Base-by-base conservation (phyloP, 1,284 basidiomycete species). In the Cryptococcus jaspeensis region DNA sequence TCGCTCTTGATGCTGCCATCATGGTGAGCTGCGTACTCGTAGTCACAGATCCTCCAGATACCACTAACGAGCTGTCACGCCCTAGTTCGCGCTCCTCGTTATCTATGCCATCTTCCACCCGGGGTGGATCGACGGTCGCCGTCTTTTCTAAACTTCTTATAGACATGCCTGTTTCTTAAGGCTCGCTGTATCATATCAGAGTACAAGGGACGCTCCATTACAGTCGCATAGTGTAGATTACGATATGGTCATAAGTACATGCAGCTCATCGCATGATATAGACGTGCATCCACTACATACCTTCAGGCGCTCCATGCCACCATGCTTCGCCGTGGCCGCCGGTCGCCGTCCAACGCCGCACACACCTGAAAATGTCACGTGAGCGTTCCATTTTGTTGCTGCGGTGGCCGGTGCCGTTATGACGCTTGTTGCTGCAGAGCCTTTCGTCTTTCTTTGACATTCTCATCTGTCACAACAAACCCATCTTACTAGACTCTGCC, bases 1-100 rank as follows among this genome's bases (percentile, higher is more conserved):
- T 63, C n/a, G 53, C 51, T n/a, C 22, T 69, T 50, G 72, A 73
- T 50, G 67, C 62, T 1, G 43, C 64, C 32, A 51, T 72, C 40
- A 72, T 74, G 63, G 67, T 67, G 45, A 56, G 69, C 60, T 22
- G 23, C n/a, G n/a, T 23, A 25, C 36, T 15, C 23, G 16, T 9
- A 4, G 3, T 22, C n/a, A 18, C 20, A 42, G 8, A 20, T 23
- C 11, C 1, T 50, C 15, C 13, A n/a, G n/a, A 15, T n/a, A 5
- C n/a, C 40, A 40, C 4, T 25, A 40, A 11, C 13, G 5, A 1
- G 18, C 41, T 38, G n/a, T 37, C 20, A 0, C 5, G 9, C 16
- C 2, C 8, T 15, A 60, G 59, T 36, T 28, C 23, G 22, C 54
- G 25, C 55, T 65, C 46, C 28, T 61, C 40, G 5, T 55, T 18